Evolutionary conservation across 139 green algal genomes (phyloP), one percentile per base, ranked within the genome.

Genomic region (Prasinococcaceae sp.): DNA sequence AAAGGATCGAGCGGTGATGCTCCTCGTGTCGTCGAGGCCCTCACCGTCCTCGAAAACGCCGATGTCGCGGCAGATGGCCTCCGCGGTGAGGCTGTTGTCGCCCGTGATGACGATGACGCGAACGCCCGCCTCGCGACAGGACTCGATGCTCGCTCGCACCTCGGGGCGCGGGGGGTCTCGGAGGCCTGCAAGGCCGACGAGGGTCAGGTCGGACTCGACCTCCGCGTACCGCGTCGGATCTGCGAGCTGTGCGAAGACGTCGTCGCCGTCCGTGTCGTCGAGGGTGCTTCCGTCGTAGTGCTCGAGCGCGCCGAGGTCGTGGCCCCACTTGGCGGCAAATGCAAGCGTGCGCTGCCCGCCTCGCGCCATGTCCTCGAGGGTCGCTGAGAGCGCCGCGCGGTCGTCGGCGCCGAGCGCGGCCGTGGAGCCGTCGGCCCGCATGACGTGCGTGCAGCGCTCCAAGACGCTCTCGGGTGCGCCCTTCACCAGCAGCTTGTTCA

Each of bases 61-160:
- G n/a, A n/a, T n/a, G 14, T 83, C 52, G n/a, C 67, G 37, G 58
- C 74, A 85, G 55, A 96, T 89, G 25, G 83, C 78, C 68, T 96
- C 85, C 4, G 84, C 87, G 2, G 87, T 96, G 38, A 78, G 74
- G 73, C 93, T 84, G 76, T 96, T 94, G 76, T 96, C 87, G 25
- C 87, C 83, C 12, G 87, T 96, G 76, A 96, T 96, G 20, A 96
- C 77, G 19, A 96, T 90, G 26, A 97, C 81, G 17, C 85, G 70
- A 40, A 97, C 90, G 54, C 86, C 88, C 0, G 89, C 89, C 27
- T 48, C 42, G 12, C 59, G 50, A 73, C 86, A 95, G 23, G 58
- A 60, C 23, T 70, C 28, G 20, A 96, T 76, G 16, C 85, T 81
- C 3, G 38, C 50, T 23, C 12, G 3, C 22, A 86, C 84, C 55